phyloP scores from a whole-genome alignment of 176 grass and related monocot genomes.

The Alopecurus myosuroides region DNA sequence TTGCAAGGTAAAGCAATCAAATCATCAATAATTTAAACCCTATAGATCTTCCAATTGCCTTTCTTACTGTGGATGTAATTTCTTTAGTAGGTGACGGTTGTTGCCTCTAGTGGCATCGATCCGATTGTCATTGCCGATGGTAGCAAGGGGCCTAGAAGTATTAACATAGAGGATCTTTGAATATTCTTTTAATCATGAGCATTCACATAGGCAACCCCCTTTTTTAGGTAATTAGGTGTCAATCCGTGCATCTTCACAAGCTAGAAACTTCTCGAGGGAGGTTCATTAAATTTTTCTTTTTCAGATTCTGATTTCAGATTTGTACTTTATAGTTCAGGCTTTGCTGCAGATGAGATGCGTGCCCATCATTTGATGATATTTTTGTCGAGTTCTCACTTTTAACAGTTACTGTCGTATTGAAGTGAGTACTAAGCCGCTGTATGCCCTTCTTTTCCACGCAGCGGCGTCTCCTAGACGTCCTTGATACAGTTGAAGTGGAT shows the following conservation, averaged over 20 bases:
- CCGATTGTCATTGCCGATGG: too few species aligned
- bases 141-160: too few species aligned
- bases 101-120: too few species aligned
- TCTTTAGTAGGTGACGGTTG: too few species aligned
- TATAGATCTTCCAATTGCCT: too few species aligned
- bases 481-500: constrained; percentile 66
- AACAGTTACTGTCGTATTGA: not conserved
- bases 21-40: too few species aligned
- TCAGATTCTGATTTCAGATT: not conserved
- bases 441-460: constrained; percentile 31
- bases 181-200: not conserved
- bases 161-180: not conserved
- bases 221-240: not conserved
- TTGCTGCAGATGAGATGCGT: not conserved
- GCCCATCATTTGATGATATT: not conserved
- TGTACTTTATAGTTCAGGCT: not conserved
- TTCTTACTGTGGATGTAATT: too few species aligned
- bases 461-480: constrained; percentile 78
- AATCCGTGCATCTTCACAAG: not conserved
- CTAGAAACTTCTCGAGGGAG: too few species aligned
- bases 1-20: too few species aligned
- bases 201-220: not conserved
- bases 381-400: not conserved
- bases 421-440: not conserved
- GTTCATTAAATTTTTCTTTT: not conserved